Evolutionary conservation across 805 yeast species (phyloP).

Genomic region (Saccharomycopsis sp.): DNA sequence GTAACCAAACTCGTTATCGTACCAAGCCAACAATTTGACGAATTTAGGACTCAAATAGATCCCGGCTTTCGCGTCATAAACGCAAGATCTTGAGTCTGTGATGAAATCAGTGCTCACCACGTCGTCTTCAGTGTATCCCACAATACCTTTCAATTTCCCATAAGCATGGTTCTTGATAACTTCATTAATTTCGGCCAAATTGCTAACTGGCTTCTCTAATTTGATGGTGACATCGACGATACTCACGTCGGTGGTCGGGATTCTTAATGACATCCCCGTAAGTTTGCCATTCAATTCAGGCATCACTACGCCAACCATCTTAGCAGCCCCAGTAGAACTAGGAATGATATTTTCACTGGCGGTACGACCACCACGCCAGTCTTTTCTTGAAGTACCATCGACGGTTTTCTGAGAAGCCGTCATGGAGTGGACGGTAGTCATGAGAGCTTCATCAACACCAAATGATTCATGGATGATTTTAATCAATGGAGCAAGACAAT

Average conservation of each 20-base stretch:
- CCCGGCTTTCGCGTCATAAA: constrained; percentile 66
- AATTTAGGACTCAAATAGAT: constrained; percentile 62
- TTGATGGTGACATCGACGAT: constrained; percentile 66
- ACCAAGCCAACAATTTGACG: constrained; percentile 67
- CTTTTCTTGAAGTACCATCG: constrained; percentile 73
- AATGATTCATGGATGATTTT: constrained; percentile 58
- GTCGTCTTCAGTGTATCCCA: constrained; percentile 66
- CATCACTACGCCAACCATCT: constrained; percentile 69
- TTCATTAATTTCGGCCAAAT: constrained; percentile 57
- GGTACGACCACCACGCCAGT: constrained; percentile 78
- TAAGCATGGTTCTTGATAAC: constrained; percentile 53
- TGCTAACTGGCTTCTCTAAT: constrained; percentile 44
- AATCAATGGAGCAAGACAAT: constrained; percentile 70
- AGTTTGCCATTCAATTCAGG: constrained; percentile 67
- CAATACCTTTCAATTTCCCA: constrained; percentile 53
- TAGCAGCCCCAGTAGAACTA: constrained; percentile 72
- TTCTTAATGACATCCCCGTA: constrained; percentile 70
- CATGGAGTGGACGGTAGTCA: constrained; percentile 69
- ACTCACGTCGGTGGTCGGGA: constrained; percentile 67
- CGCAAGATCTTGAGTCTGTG: constrained; percentile 54
- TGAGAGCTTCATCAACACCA: constrained; percentile 68
- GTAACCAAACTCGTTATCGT: constrained; percentile 73
- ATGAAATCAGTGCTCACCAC: constrained; percentile 68
- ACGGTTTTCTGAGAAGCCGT: constrained; percentile 71
- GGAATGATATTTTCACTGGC: constrained; percentile 72